Conservation (phyloP, 345 rosid genomes). For the Capsella bursapastoris region DNA sequence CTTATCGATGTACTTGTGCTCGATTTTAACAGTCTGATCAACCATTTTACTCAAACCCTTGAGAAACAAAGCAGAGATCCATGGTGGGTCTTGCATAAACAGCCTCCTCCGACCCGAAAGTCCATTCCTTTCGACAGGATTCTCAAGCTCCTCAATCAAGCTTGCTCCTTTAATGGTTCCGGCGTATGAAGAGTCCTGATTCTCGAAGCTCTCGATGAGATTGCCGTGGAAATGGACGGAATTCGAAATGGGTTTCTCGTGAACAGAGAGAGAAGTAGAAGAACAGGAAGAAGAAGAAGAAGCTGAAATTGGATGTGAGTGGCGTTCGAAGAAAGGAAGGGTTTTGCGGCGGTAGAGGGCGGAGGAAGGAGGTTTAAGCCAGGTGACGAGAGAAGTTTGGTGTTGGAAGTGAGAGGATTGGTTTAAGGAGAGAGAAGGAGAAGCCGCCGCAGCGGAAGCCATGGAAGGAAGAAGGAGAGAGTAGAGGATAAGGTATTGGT, state of each 20-base stretch:
- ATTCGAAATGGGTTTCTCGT: constrained; percentile 37
- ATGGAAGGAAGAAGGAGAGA: constrained; percentile 41
- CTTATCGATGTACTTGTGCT: constrained; percentile 59
- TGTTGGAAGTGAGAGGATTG: constrained; percentile 51
- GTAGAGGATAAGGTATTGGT: constrained; percentile 45
- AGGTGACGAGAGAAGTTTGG: constrained; percentile 43
- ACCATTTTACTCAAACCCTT: constrained; percentile 61
- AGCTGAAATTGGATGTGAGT: constrained; percentile 35
- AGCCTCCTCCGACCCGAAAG: constrained; percentile 44
- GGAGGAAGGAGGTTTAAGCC: constrained; percentile 46
- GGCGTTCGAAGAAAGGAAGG: constrained; percentile 46
- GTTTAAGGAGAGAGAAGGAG: constrained; percentile 48
- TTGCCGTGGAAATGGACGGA: constrained; percentile 47
- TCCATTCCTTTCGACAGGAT: constrained; percentile 45
- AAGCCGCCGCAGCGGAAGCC: constrained; percentile 55
- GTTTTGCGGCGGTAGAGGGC: constrained; percentile 51
- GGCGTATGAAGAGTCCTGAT: constrained; percentile 38
- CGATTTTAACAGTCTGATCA: constrained; percentile 52
- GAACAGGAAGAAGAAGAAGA: constrained; percentile 45
- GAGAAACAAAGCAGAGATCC: constrained; percentile 73
- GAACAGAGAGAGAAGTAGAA: constrained; percentile 51
- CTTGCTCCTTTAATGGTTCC: constrained; percentile 36
- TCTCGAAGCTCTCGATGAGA: constrained; percentile 55
- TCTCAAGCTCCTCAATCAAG: constrained; percentile 44
- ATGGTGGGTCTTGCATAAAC: constrained; percentile 77